Evolutionary conservation across 1,284 basidiomycete genomes (phyloP).

Genomic region (Pseudozyma sp.): DNA sequence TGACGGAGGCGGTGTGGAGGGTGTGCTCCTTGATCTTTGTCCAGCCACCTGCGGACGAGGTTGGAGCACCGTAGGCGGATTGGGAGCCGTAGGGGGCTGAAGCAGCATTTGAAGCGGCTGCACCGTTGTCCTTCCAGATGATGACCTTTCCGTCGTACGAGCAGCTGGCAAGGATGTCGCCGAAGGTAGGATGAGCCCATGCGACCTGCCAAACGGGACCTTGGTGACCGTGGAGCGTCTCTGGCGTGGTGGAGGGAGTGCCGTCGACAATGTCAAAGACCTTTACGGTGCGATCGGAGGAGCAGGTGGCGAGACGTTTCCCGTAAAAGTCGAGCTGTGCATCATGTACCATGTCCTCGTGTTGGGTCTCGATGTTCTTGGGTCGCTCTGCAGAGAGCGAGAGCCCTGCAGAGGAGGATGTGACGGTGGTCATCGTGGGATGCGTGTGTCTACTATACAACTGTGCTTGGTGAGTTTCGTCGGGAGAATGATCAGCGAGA

Average conservation of each 20-base stretch:
- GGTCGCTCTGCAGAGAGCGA: conserved; percentile 51
- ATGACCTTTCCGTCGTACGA: conserved; percentile 98
- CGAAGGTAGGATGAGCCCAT: conserved; percentile 95
- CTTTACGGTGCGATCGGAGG: conserved; percentile 93
- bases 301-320: conserved; percentile 94
- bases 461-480: background rate
- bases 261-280: conserved; percentile 95
- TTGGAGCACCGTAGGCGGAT: conserved; percentile 36
- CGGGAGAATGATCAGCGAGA: too few species aligned
- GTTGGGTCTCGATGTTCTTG: conserved; percentile 65
- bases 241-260: conserved; percentile 75
- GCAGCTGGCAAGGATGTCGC: conserved; percentile 93
- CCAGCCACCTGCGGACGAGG: conserved; percentile 73
- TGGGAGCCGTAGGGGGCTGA: conserved; percentile 64
- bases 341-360: conserved; percentile 76
- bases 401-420: conserved; percentile 32
- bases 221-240: conserved; percentile 75
- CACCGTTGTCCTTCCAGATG: conserved; percentile 88
- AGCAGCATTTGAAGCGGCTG: conserved; percentile 72
- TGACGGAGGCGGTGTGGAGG: conserved; percentile 93
- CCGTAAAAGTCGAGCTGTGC: conserved; percentile 98
- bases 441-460: background rate
- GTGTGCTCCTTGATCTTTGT: conserved; percentile 96
- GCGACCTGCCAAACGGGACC: conserved; percentile 98
- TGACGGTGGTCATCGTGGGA: conserved; percentile 31